These are phyloP conservation scores for Neurospora pannonica DNA, from an alignment of 495 filamentous ascomycete genomes.

Conservation along the genomic window DNA sequence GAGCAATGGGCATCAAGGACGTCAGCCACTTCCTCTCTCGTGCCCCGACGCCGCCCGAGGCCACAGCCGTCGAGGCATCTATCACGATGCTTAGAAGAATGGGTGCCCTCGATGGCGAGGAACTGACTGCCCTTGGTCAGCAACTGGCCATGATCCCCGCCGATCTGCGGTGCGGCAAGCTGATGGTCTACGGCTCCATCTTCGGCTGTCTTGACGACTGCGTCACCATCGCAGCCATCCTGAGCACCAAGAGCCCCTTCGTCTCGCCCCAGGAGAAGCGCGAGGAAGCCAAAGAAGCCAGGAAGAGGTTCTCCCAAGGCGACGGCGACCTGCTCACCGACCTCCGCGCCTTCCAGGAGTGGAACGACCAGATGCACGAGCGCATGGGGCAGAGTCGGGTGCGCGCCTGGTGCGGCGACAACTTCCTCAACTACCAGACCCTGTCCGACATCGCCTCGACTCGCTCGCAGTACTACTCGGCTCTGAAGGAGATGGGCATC, in stretches of 20 bases:
- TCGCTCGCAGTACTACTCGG: conserved; percentile 71
- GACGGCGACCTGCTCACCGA: conserved; percentile 87
- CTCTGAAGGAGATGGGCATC: conserved; percentile 79
- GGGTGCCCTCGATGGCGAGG: conserved; percentile 75
- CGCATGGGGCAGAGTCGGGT: conserved; percentile 51
- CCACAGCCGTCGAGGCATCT: conserved; percentile 74
- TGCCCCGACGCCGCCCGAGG: conserved; percentile 80
- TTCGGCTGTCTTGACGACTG: conserved; percentile 85
- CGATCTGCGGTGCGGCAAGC: conserved; percentile 83
- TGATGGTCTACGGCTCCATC: conserved; percentile 91
- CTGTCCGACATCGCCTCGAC: conserved; percentile 83
- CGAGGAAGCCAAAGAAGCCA: conserved; percentile 70
- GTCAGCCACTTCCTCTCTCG: conserved; percentile 72
- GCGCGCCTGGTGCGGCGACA: conserved; percentile 72
- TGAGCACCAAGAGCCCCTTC: conserved; percentile 80
- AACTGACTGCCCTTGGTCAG: conserved; percentile 79
- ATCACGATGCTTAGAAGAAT: conserved; percentile 69
- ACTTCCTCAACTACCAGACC: conserved; percentile 77
- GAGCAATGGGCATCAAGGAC: conserved; percentile 84
- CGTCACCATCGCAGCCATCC: conserved; percentile 81
- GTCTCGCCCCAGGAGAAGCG: conserved; percentile 70
- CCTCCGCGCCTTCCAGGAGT: conserved; percentile 72
- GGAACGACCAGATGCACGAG: conserved; percentile 51
- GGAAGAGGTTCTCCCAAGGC: conserved; percentile 58
- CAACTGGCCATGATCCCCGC: conserved; percentile 92